phyloP scores from a whole-genome alignment of 352 stramenopile species.

The Phytopythium oedochilum region DNA sequence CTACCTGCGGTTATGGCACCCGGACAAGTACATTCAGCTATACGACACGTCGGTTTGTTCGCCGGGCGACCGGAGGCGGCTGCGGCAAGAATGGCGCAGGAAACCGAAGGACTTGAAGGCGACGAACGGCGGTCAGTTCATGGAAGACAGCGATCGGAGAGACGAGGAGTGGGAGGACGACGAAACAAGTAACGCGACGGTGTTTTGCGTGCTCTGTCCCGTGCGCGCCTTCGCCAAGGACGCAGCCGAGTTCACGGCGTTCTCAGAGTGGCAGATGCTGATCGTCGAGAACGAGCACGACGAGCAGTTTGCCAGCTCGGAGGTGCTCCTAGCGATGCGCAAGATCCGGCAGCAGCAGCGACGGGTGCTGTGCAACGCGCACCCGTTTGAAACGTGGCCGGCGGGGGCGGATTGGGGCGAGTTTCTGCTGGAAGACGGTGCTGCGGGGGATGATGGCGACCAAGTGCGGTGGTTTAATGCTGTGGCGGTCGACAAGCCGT shows the following conservation, averaged over 20 bases:
- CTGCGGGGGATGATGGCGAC: neutral
- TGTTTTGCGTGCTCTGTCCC: constrained; percentile 68
- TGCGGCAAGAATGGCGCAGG: constrained; percentile 53
- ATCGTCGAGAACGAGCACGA: constrained; percentile 71
- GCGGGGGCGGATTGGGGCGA: constrained; percentile 36
- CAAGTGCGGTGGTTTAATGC: neutral
- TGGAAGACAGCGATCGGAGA: constrained; percentile 21
- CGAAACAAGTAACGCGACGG: constrained; percentile 28
- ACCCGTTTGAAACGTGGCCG: constrained; percentile 59
- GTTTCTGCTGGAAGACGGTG: constrained; percentile 23
- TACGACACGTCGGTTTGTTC: constrained; percentile 31
- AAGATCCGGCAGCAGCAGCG: constrained; percentile 40
- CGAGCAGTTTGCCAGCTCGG: constrained; percentile 32
- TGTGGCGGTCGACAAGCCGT: constrained; percentile 34
- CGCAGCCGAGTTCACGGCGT: constrained; percentile 35
- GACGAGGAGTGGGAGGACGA: constrained; percentile 47
- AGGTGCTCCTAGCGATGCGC: constrained; percentile 32
- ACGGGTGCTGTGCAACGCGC: constrained; percentile 57
- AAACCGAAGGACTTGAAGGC: constrained; percentile 9
- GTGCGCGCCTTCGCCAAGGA: constrained; percentile 53
- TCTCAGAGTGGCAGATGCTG: constrained; percentile 60
- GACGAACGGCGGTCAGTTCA: constrained; percentile 4
- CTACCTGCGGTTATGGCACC: constrained; percentile 56
- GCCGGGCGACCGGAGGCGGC: constrained; percentile 25
- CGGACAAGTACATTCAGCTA: constrained; percentile 49